Percentiles rank a stretch among this genome's conserved stretches.
These are phyloP conservation scores for Neurospora sp. DNA, from an alignment of 495 filamentous ascomycete species.

Conservation along the genomic window DNA sequence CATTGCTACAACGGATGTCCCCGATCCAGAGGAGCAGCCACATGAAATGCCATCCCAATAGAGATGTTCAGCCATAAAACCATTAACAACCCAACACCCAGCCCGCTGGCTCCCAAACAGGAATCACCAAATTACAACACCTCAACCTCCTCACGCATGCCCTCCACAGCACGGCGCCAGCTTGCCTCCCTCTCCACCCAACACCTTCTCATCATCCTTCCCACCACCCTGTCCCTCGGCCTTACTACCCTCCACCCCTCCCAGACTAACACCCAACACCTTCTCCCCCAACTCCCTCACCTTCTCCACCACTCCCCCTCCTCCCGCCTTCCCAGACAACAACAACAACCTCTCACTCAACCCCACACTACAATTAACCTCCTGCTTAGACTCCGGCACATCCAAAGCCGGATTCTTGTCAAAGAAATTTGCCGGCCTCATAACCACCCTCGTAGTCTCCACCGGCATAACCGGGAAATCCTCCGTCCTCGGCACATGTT, in stretches of 20 bases:
- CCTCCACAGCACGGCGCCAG: not conserved
- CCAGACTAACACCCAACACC: not conserved
- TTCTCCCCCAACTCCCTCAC: not conserved
- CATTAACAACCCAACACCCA: too few relatives aligned
- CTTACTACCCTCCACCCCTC: not conserved
- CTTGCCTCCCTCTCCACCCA: not conserved
- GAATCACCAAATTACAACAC: too few relatives aligned
- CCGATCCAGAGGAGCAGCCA: too few relatives aligned
- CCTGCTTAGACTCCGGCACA: slow-evolving; percentile 50
- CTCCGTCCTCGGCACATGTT: slow-evolving; percentile 49
- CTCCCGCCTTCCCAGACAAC: not conserved
- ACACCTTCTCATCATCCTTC: not conserved
- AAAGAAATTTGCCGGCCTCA: slow-evolving; percentile 69
- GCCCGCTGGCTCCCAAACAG: too few relatives aligned
- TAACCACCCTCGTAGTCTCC: slow-evolving; percentile 34
- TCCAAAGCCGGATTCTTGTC: slow-evolving; percentile 64
- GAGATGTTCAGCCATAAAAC: too few relatives aligned
- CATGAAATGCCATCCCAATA: too few relatives aligned
- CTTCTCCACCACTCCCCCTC: not conserved
- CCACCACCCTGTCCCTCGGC: not conserved
- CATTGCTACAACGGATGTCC: too few relatives aligned
- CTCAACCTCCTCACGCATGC: not conserved
- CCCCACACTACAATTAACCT: slow-evolving; percentile 35
- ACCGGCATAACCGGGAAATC: slow-evolving; percentile 50
- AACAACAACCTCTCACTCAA: not conserved